Evolutionary conservation across 2,329 filamentous ascomycete genomes (phyloP).

Genomic region (Coleophoma cylindrospora): DNA sequence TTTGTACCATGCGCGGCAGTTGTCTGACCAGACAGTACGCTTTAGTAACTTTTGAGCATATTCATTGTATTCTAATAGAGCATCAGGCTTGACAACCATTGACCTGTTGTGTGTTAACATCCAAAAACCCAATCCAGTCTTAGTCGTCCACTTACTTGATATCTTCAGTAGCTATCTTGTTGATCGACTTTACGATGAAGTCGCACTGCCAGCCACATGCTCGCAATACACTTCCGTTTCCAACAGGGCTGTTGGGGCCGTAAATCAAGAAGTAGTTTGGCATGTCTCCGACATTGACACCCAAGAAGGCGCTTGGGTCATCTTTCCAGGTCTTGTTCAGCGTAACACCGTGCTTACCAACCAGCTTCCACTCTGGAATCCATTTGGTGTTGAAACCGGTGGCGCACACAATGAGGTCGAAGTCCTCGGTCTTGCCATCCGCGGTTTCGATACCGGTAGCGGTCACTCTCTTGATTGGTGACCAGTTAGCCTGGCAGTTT

Average conservation of each 20-base stretch:
- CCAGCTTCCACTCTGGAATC: slow-evolving; percentile 17
- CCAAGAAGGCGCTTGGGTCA: slow-evolving; percentile 20
- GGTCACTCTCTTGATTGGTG: slow-evolving; percentile 42
- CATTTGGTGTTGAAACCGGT: slow-evolving; percentile 22
- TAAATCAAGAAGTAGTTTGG: slow-evolving; percentile 3
- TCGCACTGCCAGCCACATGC: slow-evolving; percentile 27
- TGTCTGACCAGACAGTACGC: slow-evolving; percentile 40
- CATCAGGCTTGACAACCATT: slow-evolving; percentile 32
- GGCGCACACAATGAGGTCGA: slow-evolving; percentile 32
- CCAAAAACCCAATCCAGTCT: neutral
- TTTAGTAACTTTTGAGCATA: slow-evolving; percentile 45
- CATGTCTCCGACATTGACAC: slow-evolving; percentile 14
- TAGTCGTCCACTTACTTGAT: slow-evolving; percentile 26
- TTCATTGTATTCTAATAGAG: slow-evolving; percentile 42
- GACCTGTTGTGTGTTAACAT: neutral
- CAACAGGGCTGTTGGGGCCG: slow-evolving; percentile 6
- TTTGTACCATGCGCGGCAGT: slow-evolving; percentile 15
- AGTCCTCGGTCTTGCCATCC: slow-evolving; percentile 11
- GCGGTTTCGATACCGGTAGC: slow-evolving; percentile 23
- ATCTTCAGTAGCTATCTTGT: slow-evolving; percentile 27
- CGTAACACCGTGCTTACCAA: slow-evolving; percentile 16
- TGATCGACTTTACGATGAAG: slow-evolving; percentile 25
- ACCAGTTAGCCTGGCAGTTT: slow-evolving; percentile 8
- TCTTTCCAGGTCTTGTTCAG: slow-evolving; percentile 14
- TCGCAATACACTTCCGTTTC: slow-evolving; percentile 10